Evolutionary conservation across 257 asterid species (phyloP), one percentile per base, ranked within the genome.

Genomic region (Datura wrightii): DNA sequence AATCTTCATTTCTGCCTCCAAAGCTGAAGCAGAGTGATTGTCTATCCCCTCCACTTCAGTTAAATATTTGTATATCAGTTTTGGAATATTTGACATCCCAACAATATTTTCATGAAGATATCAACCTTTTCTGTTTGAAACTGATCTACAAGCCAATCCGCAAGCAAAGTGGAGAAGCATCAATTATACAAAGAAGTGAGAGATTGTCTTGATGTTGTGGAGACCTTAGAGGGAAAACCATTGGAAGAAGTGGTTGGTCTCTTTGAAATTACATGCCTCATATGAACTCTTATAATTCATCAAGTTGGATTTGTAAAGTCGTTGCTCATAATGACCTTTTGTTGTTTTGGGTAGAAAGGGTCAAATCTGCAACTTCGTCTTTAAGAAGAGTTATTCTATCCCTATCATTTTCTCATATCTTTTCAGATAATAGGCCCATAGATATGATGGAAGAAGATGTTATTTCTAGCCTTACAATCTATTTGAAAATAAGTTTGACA

Each of bases 381-480:
- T 87, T 97, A 92, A 94, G 92, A 92, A 93, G 85, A 91, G 92
- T 89, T 90, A 97, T 97, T 84, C 91, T 84, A 81, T 91, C 97
- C 85, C 97, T 97, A 34, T 88, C 89, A 85, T 97, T 97, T 90
- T 89, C 95, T 79, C 97, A 97, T 86, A 86, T 92, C 84, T 39
- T 87, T 92, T 86, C 90, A 84, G 97, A 95, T 85, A 91, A 91
- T 87, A 93, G 97, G 87, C 89, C 92, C 19, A 87, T 86, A 71
- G 98, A 95, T 89, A 88, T 94, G 95, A 97, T 97, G 99, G 99
- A 95, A 19, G 99, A 97, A 89, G 99, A 97, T 91, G 93, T 92
- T 88, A 85, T 91, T 79, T 90, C 98, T 74, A 92, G 89, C 87
- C 87, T 92, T 85, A 91, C 98, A 70, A 80, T 97, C 80, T 92